Base-by-base conservation (phyloP, 306 rosid genomes). In the Argentina anserina region DNA sequence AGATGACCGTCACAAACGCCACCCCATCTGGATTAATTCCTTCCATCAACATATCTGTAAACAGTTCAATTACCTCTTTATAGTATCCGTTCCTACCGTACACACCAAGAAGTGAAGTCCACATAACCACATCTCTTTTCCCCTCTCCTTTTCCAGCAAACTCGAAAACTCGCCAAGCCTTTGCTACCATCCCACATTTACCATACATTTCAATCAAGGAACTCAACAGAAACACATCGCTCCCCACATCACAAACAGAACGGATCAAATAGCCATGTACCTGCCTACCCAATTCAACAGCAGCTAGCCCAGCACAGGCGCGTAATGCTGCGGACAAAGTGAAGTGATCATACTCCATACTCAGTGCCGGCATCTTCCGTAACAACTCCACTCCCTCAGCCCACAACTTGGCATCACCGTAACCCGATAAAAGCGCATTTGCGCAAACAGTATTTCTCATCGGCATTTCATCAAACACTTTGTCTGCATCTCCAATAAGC, bases 91-190 rank as follows among this genome's bases (percentile, higher is more conserved):
- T 87, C 82, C 86, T 88, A 65, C 92, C 92, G 74, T 85, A 91
- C 4, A 81, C 92, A 72, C 90, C 87, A 72, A 91, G 90, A 84
- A 91, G 80, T 69, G 95, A 85, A 87, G 95, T 91, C 89, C 92
- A 91, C 11, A 87, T 56, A 71, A 91, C 86, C 68, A 91, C 73
- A 33, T 90, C 94, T 45, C 89, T 84, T 47, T 75, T 81, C 74
- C 78, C 76, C 71, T 69, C 86, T 52, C 74, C 79, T 68, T 60
- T 82, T 12, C 60, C 71, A 45, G 63, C 78, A 72, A 85, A 71
- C 68, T 76, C 67, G 70, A 89, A 91, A 37, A 89, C 88, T 67
- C 63, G 78, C 88, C 79, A 64, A 50, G 92, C 92, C 76, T 87
- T 85, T 72, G 79, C 81, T 13, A 82, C 84, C 70, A 89, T 23